These are phyloP conservation scores for Candida sphagnicola DNA, from an alignment of 805 yeast species.

Conservation along the genomic window DNA sequence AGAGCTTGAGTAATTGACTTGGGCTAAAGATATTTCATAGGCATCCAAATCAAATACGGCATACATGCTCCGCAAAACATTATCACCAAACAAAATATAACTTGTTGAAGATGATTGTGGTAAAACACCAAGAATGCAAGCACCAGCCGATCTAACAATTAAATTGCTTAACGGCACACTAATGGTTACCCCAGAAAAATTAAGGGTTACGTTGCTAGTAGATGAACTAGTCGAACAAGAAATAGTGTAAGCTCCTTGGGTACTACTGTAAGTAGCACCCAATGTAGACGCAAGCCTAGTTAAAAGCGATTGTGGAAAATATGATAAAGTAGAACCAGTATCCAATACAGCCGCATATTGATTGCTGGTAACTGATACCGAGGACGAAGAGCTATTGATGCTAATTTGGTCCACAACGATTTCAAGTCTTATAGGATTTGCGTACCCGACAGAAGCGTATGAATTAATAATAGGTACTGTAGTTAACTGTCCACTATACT, in stretches of 20 bases:
- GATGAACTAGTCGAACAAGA: slow-evolving; percentile 32
- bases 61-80: slow-evolving; percentile 59
- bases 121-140: slow-evolving; percentile 26
- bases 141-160: slow-evolving; percentile 13
- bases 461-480: slow-evolving; percentile 26
- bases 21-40: slow-evolving; percentile 51
- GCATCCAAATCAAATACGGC: slow-evolving; percentile 62
- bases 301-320: slow-evolving; percentile 39
- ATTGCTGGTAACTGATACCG: slow-evolving; percentile 14
- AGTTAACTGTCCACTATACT: slow-evolving; percentile 29
- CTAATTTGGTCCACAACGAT: slow-evolving; percentile 42
- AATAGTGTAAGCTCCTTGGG: slow-evolving; percentile 43
- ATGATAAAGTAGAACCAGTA: slow-evolving; percentile 35
- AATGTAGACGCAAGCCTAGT: slow-evolving; percentile 31
- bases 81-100: slow-evolving; percentile 56
- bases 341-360: slow-evolving; percentile 27
- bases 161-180: slow-evolving; percentile 42
- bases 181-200: slow-evolving; percentile 58
- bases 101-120: slow-evolving; percentile 10
- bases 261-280: slow-evolving; percentile 38
- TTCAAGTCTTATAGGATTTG: slow-evolving; percentile 43
- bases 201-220: slow-evolving; percentile 27
- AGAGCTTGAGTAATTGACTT: slow-evolving; percentile 21
- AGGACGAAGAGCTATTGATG: slow-evolving; percentile 10
- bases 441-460: slow-evolving; percentile 21